Percentiles rank a stretch among this genome's conserved stretches.
Conservation (phyloP, 441 rosid species). For the Bruguiera hainesii region DNA sequence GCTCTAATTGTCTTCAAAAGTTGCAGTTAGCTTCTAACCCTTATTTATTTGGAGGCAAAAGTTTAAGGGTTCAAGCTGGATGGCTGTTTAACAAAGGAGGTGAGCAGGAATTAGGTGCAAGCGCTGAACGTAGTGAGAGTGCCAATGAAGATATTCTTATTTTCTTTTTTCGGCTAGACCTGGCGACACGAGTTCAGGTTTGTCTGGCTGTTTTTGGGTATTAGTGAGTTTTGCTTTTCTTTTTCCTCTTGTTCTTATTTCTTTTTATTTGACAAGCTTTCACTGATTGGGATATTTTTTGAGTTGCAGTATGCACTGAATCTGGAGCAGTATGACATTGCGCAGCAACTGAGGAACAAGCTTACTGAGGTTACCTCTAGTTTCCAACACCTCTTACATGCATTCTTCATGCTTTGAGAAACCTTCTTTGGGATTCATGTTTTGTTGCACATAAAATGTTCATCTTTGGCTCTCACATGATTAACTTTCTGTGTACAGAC, state of each 20-base stretch:
- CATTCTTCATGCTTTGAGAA: conserved; percentile 8
- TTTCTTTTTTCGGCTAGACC: conserved; percentile 88
- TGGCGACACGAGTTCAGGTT: conserved; percentile 95
- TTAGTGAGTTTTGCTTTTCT: conserved; percentile 1
- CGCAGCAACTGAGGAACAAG: conserved; percentile 81
- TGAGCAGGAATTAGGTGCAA: conserved; percentile 55
- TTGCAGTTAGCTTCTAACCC: conserved; percentile 30
- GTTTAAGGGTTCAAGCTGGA: conserved; percentile 66
- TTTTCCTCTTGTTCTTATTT: not conserved
- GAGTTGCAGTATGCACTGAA: conserved; percentile 77
- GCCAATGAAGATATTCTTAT: conserved; percentile 90
- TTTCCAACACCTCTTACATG: conserved; percentile 11
- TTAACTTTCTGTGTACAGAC: too few relatives aligned
- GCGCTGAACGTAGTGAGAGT: conserved; percentile 74
- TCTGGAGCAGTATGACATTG: conserved; percentile 81
- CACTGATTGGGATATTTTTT: conserved; percentile 14
- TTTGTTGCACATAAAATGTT: not conserved
- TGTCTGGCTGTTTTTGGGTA: conserved; percentile 2
- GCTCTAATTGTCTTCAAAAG: conserved; percentile 31
- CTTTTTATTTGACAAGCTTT: conserved; percentile 11
- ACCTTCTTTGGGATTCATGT: not conserved
- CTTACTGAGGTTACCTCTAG: conserved; percentile 66
- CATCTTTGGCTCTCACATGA: not conserved
- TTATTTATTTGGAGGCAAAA: conserved; percentile 30
- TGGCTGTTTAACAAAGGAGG: conserved; percentile 75